phyloP scores from a whole-genome alignment of 371 early-diverging fungal genomes.

The Rhizomucor pusillus region DNA sequence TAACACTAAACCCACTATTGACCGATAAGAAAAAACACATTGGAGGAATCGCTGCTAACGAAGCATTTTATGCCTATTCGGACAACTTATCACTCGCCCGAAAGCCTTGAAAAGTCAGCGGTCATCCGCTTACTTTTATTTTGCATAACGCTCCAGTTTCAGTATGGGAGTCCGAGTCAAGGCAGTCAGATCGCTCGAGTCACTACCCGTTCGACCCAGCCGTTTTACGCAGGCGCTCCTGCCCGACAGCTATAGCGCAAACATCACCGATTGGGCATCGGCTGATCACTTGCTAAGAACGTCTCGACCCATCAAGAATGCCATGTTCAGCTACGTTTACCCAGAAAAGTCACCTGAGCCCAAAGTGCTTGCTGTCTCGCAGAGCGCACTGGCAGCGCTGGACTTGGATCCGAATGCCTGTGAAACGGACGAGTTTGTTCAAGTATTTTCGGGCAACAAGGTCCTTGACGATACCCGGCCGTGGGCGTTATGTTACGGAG shows the following conservation, averaged over 20 bases:
- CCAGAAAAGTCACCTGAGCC: slow-evolving; percentile 55
- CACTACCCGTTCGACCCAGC: slow-evolving; percentile 30
- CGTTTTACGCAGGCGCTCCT: slow-evolving; percentile 32
- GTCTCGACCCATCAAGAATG: slow-evolving; percentile 58
- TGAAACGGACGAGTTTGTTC: slow-evolving; percentile 21
- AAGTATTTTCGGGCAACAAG: slow-evolving; percentile 45
- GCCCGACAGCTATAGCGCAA: slow-evolving; percentile 28
- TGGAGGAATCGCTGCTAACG: no score
- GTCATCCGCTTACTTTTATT: no score
- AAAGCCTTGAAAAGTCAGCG: no score
- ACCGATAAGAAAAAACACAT: no score
- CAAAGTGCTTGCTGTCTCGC: slow-evolving; percentile 41
- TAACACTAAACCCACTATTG: no score
- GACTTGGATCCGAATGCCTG: slow-evolving; percentile 41
- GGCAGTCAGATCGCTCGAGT: slow-evolving; percentile 15
- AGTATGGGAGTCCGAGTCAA: slow-evolving; percentile 12
- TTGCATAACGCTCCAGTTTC: no score
- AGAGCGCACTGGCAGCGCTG: slow-evolving; percentile 29
- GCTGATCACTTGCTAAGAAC: slow-evolving; percentile 27
- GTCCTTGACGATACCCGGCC: slow-evolving; percentile 57
- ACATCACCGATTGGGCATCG: slow-evolving; percentile 7
- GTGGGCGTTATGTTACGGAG: slow-evolving; percentile 86
- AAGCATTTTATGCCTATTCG: no score
- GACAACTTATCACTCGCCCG: no score
- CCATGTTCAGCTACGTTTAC: slow-evolving; percentile 57